Evolutionary conservation across 345 rosid genomes (phyloP), one percentile per base, ranked within the genome.

Genomic region (Sonneratia caseolaris): DNA sequence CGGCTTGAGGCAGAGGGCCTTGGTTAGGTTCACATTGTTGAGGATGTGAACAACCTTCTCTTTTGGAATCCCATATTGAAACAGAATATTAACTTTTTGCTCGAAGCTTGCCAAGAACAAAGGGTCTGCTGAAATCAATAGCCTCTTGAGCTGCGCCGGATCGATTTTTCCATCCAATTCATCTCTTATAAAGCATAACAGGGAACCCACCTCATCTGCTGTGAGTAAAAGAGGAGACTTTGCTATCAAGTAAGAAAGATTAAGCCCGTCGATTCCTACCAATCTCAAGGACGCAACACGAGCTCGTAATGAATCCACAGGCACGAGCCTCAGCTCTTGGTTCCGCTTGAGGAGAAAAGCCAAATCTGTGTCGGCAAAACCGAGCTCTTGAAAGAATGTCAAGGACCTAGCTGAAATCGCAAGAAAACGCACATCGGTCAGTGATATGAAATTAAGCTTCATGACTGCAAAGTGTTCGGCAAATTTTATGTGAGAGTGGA

Each of bases 1-100:
- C 3, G 93, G 82, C 74, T 84, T 90, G 72, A 79, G 66, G 77
- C 84, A 82, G 37, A 90, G 8, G 19, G 87, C 86, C 81, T 87
- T 90, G 4, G 75, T 75, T 48, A 87, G 47, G 76, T 84, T 89
- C 19, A 82, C 81, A 76, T 89, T 86, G 84, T 86, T 85, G 81
- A 92, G 84, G 2, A 92, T 83, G 55, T 82, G 71, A 70, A 76
- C 84, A 64, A 87, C 82, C 81, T 86, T 78, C 35, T 86, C 91
- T 74, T 68, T 69, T 1, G 89, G 84, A 73, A 87, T 66, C 21
- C 87, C 90, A 70, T 75, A 79, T 53, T 68, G 79, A 65, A 77
- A 27, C 82, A 77, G n/a, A 79, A 81, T 3, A 85, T 69, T 37
- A n/a, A 74, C 69, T 59, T 74, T 74, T 32, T 47, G 37, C 14